Conservation (phyloP, 2,329 filamentous ascomycete genomes). For the Zymoseptoria ardabiliae region DNA sequence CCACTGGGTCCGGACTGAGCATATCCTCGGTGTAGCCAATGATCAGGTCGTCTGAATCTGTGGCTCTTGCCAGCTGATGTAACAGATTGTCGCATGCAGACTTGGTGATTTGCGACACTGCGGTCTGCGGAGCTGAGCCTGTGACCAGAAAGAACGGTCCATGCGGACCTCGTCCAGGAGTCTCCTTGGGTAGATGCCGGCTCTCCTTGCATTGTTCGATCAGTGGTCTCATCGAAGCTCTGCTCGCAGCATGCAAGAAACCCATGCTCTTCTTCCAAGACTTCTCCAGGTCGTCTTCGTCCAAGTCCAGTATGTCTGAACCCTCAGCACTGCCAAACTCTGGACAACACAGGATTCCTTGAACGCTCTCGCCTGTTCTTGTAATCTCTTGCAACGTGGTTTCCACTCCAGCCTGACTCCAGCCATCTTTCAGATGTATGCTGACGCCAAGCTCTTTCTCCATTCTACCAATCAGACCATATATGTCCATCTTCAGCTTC, state of each 20-base stretch:
- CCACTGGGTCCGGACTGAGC: constrained; percentile 15
- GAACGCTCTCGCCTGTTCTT: constrained; percentile 10
- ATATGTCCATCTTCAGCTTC: constrained; percentile 20
- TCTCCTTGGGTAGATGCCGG: not conserved
- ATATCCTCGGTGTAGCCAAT: constrained; percentile 16
- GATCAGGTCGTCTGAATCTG: constrained; percentile 9
- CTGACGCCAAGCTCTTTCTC: constrained; percentile 20
- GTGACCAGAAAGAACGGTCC: constrained; percentile 18
- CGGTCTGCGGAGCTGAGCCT: constrained; percentile 3
- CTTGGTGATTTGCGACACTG: constrained; percentile 11
- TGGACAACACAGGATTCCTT: constrained; percentile 22
- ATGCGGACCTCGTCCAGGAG: not conserved
- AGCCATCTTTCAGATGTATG: constrained; percentile 12
- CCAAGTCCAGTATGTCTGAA: constrained; percentile 19
- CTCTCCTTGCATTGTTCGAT: constrained; percentile 3
- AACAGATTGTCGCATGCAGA: constrained; percentile 11
- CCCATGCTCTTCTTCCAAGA: constrained; percentile 20
- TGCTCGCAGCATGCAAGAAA: constrained; percentile 20
- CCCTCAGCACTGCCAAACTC: not conserved
- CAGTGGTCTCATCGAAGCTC: constrained; percentile 4
- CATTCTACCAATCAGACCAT: constrained; percentile 16
- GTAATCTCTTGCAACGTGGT: constrained; percentile 9
- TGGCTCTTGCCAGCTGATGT: constrained; percentile 13
- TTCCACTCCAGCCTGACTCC: constrained; percentile 16
- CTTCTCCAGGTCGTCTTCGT: constrained; percentile 12